A percentile compares a stretch with the other conserved stretches of the same genome.
Evolutionary conservation across 257 asterid species (phyloP).

Genomic region (Coffea canephora): DNA sequence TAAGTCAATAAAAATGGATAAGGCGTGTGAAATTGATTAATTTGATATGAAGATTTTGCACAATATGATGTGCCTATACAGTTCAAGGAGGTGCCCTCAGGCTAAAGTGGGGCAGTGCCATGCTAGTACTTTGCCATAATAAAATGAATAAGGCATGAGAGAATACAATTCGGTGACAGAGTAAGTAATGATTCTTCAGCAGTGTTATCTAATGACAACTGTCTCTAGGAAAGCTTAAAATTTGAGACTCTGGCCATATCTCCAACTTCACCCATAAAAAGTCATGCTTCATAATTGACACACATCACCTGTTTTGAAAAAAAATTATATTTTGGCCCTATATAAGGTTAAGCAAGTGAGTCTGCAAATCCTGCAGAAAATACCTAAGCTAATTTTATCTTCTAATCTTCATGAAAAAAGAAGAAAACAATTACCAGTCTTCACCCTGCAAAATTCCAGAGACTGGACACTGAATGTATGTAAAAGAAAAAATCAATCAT

Average conservation of each 20-base stretch:
- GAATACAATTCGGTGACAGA: neutral
- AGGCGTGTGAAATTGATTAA: neutral
- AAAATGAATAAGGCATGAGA: neutral
- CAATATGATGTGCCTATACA: neutral
- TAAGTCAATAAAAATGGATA: neutral
- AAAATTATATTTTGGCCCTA: neutral
- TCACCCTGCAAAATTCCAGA: neutral
- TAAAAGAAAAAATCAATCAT: neutral
- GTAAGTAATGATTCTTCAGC: neutral
- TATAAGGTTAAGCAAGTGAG: neutral
- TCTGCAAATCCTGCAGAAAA: neutral
- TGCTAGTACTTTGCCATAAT: neutral
- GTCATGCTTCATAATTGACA: neutral
- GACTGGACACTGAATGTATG: neutral
- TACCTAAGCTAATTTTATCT: neutral
- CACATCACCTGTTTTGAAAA: neutral
- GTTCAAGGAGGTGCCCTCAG: neutral
- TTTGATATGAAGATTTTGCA: neutral
- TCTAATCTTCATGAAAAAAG: neutral
- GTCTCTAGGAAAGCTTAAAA: neutral
- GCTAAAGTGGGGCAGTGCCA: neutral
- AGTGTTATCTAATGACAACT: neutral
- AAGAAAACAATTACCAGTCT: neutral
- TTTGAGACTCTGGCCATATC: neutral
- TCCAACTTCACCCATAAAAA: neutral